Base-by-base conservation (phyloP, 768 basidiomycete species). In the Tylopilus sp. region DNA sequence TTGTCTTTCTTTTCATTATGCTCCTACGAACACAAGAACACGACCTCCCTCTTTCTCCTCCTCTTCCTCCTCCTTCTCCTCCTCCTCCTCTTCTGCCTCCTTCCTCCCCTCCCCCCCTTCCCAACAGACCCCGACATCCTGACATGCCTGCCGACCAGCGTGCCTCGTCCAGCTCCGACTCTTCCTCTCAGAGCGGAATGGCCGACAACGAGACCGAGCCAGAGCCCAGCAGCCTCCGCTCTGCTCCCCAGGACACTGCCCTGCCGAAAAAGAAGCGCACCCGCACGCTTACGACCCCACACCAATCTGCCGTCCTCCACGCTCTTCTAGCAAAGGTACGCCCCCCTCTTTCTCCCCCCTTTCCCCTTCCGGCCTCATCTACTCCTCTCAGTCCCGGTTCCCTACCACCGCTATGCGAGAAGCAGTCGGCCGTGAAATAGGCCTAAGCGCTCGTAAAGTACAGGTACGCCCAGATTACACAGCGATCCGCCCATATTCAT, bases 391-490 rank as follows among this genome's bases (percentile, higher is more conserved):
- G 91, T 93, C 91, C 45, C 86, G 88, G 33, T 93, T 94, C 69
- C 91, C 91, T 4, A 88, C 89, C 3, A 92, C 91, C 3, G 83
- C 87, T 10, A 83, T 88, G 80, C 81, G 91, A 44, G 91, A 93
- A 70, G 87, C 91, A 57, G 90, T 93, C 23, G 91, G 91, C 8
- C 81, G 86, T 21, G 77, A 86, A 31, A 93, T 93, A 58, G 91
- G 90, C n/a, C 71, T 94, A 63, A 91, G 89, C 65, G 89, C 90
- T 42, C 80, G 91, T 36, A 91, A 93, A 74, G 91, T 94, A 3
- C 91, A 94, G 81, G 90, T 88, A 60, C 64, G 85, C 76, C 6
- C 13, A 21, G 33, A 52, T 42, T 31, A 40, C 22, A 7, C 51
- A 46, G 47, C 38, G 36, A 47, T 48, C 42, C 56, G 7, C 40